phyloP scores from a whole-genome alignment of 495 filamentous ascomycete species.

The Podospora tetraspora region DNA sequence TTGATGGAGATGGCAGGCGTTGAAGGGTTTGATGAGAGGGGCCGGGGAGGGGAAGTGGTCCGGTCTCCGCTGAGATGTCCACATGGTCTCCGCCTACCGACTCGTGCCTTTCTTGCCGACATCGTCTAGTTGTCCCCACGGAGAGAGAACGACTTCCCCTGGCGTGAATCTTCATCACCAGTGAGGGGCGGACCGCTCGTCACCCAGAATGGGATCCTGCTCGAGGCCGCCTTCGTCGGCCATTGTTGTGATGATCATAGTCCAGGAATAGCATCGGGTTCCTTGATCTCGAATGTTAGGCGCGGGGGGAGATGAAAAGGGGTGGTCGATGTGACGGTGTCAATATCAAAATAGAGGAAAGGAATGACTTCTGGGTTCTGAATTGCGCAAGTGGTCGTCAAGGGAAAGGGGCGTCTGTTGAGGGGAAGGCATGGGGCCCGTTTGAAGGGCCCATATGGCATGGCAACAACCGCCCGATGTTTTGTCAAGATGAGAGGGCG shows the following conservation, averaged over 20 bases:
- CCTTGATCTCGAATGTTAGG: not conserved
- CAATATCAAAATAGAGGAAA: not conserved
- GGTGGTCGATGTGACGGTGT: not conserved
- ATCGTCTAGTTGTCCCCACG: too few species aligned
- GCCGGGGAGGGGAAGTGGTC: too few species aligned
- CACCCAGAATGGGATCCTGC: too few species aligned
- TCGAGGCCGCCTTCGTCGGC: not conserved
- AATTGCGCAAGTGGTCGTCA: not conserved
- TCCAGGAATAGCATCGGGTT: not conserved
- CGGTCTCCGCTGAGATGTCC: not conserved
- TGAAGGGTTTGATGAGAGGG: not conserved
- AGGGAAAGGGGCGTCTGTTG: not conserved
- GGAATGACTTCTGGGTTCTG: not conserved
- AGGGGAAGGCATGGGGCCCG: not conserved
- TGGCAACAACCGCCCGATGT: not conserved
- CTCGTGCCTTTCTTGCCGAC: too few species aligned
- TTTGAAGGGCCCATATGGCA: not conserved
- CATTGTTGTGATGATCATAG: not conserved
- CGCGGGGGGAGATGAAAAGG: not conserved
- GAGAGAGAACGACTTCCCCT: too few species aligned
- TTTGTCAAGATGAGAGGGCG: not conserved
- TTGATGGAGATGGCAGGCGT: not conserved
- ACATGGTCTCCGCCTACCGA: not conserved
- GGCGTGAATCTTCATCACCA: too few species aligned
- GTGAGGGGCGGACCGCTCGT: too few species aligned